Evolutionary conservation across 306 rosid species (phyloP).

Genomic region (Lotus japonicus): DNA sequence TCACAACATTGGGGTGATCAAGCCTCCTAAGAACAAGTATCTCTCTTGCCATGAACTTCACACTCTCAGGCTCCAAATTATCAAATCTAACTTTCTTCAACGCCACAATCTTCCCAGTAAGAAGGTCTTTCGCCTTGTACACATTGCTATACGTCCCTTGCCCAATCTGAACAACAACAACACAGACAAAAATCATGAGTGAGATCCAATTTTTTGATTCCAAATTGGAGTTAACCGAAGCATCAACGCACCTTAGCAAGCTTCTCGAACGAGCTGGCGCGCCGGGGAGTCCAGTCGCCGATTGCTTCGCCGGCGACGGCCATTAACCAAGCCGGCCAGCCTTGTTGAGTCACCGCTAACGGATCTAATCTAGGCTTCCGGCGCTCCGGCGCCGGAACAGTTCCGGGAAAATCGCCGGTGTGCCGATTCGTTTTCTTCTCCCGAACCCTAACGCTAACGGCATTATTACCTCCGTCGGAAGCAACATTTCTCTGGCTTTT

Average conservation of each 20-base stretch:
- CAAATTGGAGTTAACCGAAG: not conserved
- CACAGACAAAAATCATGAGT: not conserved
- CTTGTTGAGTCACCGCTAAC: conserved; percentile 43
- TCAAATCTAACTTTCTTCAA: conserved; percentile 96
- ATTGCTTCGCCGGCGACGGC: conserved; percentile 93
- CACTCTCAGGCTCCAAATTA: conserved; percentile 94
- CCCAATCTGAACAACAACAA: conserved; percentile 62
- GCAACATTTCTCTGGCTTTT: conserved; percentile 9
- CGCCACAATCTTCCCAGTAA: conserved; percentile 83
- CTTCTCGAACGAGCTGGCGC: conserved; percentile 89
- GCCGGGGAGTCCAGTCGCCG: conserved; percentile 92
- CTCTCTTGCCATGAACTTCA: conserved; percentile 98
- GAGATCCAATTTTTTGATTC: not conserved
- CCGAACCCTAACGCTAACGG: conserved; percentile 23
- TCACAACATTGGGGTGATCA: conserved; percentile 94
- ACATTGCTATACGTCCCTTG: conserved; percentile 99
- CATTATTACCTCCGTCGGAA: conserved; percentile 19
- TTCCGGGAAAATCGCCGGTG: conserved; percentile 42
- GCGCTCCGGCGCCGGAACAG: conserved; percentile 36
- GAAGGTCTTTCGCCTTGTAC: conserved; percentile 83
- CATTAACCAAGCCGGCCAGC: conserved; percentile 94
- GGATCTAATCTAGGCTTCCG: conserved; percentile 50
- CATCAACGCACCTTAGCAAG: conserved; percentile 61
- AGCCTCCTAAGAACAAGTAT: conserved; percentile 78
- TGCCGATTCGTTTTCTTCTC: conserved; percentile 28